Evolutionary conservation across 1,284 basidiomycete species (phyloP).

Genomic region (Cryptococcus hybrid): DNA sequence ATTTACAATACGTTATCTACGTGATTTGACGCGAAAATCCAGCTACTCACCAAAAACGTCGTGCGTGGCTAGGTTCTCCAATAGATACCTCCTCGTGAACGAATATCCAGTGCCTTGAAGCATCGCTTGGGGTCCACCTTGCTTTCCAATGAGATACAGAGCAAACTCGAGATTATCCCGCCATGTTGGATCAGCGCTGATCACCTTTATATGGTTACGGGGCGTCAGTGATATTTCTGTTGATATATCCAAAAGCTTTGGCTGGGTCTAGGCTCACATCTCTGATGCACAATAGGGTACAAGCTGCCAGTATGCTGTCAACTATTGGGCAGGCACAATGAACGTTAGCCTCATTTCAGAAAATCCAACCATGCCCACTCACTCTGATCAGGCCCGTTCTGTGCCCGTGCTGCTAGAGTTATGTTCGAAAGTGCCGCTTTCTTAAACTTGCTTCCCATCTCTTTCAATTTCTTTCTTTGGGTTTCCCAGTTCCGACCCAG

Average conservation of each 20-base stretch:
- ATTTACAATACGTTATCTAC: neutral
- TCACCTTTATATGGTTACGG: slow-evolving; percentile 11
- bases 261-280: slow-evolving; percentile 17
- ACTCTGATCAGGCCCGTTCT: slow-evolving; percentile 15
- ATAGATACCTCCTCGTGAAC: slow-evolving; percentile 33
- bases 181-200: slow-evolving; percentile 35
- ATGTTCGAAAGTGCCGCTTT: slow-evolving; percentile 28
- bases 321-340: slow-evolving; percentile 5
- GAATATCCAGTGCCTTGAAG: slow-evolving; percentile 18
- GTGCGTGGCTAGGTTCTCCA: slow-evolving; percentile 35
- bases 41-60: slow-evolving; percentile 32
- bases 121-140: slow-evolving; percentile 36
- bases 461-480: slow-evolving; percentile 17
- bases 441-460: slow-evolving; percentile 25
- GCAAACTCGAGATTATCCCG: slow-evolving; percentile 38
- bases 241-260: neutral
- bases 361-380: neutral
- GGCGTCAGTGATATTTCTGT: neutral
- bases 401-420: slow-evolving; percentile 20
- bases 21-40: neutral
- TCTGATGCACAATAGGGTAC: slow-evolving; percentile 32
- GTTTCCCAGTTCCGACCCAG: slow-evolving; percentile 13
- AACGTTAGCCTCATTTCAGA: neutral
- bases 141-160: slow-evolving; percentile 27
- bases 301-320: slow-evolving; percentile 32